These are phyloP conservation scores for Spinellus fusiger DNA, from an alignment of 192 early-diverging fungal species.

Conservation along the genomic window DNA sequence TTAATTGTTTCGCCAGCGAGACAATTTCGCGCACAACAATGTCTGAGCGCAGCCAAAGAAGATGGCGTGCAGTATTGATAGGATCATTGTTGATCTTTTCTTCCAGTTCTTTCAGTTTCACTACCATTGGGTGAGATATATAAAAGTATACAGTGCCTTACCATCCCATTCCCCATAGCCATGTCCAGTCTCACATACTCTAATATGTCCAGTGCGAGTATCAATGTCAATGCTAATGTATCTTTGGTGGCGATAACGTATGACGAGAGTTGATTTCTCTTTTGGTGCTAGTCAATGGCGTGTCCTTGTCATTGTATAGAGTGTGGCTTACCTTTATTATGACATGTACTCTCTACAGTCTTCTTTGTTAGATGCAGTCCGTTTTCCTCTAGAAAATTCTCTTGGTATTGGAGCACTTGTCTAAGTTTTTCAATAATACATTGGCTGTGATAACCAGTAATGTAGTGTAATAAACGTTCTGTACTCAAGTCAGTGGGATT, in stretches of 20 bases:
- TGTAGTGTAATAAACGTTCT: conserved; percentile 36
- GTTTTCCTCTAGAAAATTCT: conserved; percentile 27
- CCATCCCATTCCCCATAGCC: conserved; percentile 42
- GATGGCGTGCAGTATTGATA: conserved; percentile 20
- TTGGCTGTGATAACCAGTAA: conserved; percentile 35
- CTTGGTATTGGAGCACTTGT: conserved; percentile 32
- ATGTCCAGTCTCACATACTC: conserved; percentile 36
- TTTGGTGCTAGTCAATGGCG: background rate
- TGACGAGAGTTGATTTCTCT: conserved; percentile 21
- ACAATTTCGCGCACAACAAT: conserved; percentile 29
- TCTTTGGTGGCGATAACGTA: conserved; percentile 38
- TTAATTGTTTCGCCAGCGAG: conserved; percentile 33
- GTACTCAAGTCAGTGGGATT: conserved; percentile 36
- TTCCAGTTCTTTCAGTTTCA: conserved; percentile 24
- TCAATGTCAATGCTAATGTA: conserved; percentile 44
- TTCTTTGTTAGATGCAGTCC: conserved; percentile 20
- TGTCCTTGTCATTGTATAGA: conserved; percentile 9
- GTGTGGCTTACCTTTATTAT: conserved; percentile 15
- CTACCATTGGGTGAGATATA: background rate
- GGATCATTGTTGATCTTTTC: conserved; percentile 29
- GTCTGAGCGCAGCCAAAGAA: conserved; percentile 31
- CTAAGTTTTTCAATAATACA: conserved; percentile 41
- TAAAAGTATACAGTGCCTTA: conserved; percentile 14
- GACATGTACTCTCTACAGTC: conserved; percentile 7
- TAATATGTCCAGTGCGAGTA: conserved; percentile 40